Evolutionary conservation across 306 rosid genomes (phyloP).

Genomic region (barrel medic (Medicago truncatula)): MtrunA17r5.0-ANR NC_053045.1:46264001-46264500

Average conservation of each 20-base stretch:
- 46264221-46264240: conserved; percentile 71
- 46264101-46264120: conserved; percentile 73
- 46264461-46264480: conserved; percentile 59
- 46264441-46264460: conserved; percentile 72
- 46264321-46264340: conserved; percentile 57
- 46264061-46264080: conserved; percentile 75
- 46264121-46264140: conserved; percentile 63
- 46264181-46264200: conserved; percentile 70
- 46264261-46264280: conserved; percentile 66
- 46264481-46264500: conserved; percentile 60
- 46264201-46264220: conserved; percentile 56
- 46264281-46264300: conserved; percentile 65
- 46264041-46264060: conserved; percentile 73
- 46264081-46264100: conserved; percentile 67
- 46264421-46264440: conserved; percentile 68
- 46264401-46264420: conserved; percentile 72
- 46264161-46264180: conserved; percentile 66
- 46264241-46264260: conserved; percentile 73
- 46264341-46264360: conserved; percentile 55
- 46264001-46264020: conserved; percentile 68
- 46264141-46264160: conserved; percentile 59
- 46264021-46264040: conserved; percentile 85
- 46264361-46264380: conserved; percentile 65
- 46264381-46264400: conserved; percentile 65
- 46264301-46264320: conserved; percentile 79